Evolutionary conservation across 2,329 filamentous ascomycete species (phyloP), one percentile per base, ranked within the genome.

Genomic region (Neonectria punicea): DNA sequence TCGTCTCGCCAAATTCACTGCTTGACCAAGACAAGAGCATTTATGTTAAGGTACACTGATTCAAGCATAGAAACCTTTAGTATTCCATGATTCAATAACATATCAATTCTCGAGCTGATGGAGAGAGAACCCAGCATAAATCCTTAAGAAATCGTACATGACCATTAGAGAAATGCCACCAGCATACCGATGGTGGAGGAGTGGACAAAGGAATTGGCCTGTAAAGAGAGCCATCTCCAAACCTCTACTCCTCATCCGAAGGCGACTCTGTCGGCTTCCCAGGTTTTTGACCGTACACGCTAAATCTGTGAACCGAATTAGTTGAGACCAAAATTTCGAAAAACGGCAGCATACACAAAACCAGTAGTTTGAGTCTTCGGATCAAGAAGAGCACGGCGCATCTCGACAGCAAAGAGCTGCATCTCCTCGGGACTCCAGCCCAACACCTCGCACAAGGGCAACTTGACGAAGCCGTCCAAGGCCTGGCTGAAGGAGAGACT

Each of bases 401-500:
- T 73, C 36, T 73, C 71, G 1, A 43, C 65, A 2, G 61, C 69
- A 53, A 73, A 73, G 3, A 72, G 7, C 14, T 72, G 68, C 71
- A 73, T 73, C 25, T 71, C 63, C 9, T 64, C 68, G 0, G 65
- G 54, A 9, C 62, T 71, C 71, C 71, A 73, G 5, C 61, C 51
- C 0, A 73, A 53, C 10, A 73, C 61, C 14, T 70, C 68, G 28
- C 71, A 72, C 4, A 73, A 39, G 2, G 71, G 71, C 25, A 73
- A 20, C 50, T 73, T 73, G 5, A 73, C 46, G 5, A 71, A 73
- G 1, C 71, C 70, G 20, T 73, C 71, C 0, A 73, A 28, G 0
- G 71, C 71, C 18, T 73, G 71, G 13, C 71, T 73, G 3, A 73
- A 73, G 1, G 68, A 69, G 2, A 73, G 50, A 0, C 65, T 59